Percentiles rank a stretch among this genome's conserved stretches.
Evolutionary conservation across 371 early-diverging fungal species (phyloP).

Genomic region (Apophysomyces sp.): DNA sequence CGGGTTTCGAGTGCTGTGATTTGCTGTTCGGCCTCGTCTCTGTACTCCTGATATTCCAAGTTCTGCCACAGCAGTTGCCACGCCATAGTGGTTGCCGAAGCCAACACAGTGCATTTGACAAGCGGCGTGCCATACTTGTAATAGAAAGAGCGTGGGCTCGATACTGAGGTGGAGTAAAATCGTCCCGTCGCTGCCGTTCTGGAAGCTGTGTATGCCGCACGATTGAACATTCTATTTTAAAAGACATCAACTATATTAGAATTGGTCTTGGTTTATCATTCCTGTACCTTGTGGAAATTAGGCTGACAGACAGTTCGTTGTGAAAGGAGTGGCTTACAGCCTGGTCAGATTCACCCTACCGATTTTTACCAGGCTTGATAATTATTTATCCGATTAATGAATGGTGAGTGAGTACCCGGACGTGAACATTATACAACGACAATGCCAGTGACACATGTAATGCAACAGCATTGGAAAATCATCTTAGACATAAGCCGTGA

Average conservation of each 20-base stretch:
- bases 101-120: conserved; percentile 44
- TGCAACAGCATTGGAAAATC: too few relatives aligned
- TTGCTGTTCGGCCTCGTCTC: conserved; percentile 35
- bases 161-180: conserved; percentile 16
- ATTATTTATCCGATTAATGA: too few relatives aligned
- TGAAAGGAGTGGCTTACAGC: too few relatives aligned
- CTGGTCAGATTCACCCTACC: too few relatives aligned
- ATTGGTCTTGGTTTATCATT: background rate
- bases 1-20: conserved; percentile 32
- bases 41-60: conserved; percentile 48
- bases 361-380: too few relatives aligned
- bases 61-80: conserved; percentile 47
- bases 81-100: conserved; percentile 42
- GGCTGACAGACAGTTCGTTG: too few relatives aligned
- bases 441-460: too few relatives aligned
- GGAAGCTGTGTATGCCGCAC: conserved; percentile 8
- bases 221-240: conserved; percentile 51
- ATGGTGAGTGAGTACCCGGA: too few relatives aligned
- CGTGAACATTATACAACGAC: too few relatives aligned
- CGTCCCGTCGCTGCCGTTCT: conserved; percentile 18
- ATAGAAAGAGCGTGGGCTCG: conserved; percentile 27
- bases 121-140: conserved; percentile 51
- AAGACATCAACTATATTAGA: too few relatives aligned
- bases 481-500: too few relatives aligned
- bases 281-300: background rate